Conservation (phyloP, 345 rosid species). For the Murraya koenigii region DNA sequence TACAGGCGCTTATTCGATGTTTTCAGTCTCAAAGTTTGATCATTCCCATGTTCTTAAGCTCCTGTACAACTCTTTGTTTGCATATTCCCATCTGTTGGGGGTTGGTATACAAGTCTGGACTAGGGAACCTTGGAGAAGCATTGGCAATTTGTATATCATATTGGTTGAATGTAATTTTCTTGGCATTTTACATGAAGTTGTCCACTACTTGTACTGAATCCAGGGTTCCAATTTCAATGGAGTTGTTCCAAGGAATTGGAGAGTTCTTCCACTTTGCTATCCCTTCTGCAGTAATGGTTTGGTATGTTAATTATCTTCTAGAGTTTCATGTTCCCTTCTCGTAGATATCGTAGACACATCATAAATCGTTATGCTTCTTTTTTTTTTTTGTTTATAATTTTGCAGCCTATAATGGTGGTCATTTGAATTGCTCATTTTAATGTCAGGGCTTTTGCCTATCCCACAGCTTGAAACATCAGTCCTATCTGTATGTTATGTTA, state of each 20-base stretch:
- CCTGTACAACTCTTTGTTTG: conserved; percentile 35
- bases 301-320: conserved; percentile 36
- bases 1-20: conserved; percentile 57
- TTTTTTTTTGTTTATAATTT: neutral
- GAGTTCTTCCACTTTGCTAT: conserved; percentile 70
- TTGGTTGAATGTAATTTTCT: conserved; percentile 52
- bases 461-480: conserved; percentile 90
- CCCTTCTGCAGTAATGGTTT: conserved; percentile 72
- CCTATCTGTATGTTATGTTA: conserved; percentile 70
- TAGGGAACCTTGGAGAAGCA: conserved; percentile 53
- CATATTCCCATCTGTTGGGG: conserved; percentile 64
- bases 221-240: conserved; percentile 41
- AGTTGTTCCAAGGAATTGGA: conserved; percentile 40
- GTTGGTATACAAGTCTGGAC: conserved; percentile 49
- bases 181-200: conserved; percentile 43
- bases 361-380: neutral
- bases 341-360: neutral
- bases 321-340: neutral
- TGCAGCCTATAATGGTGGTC: conserved; percentile 98
- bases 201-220: conserved; percentile 51
- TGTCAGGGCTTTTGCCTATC: conserved; percentile 77
- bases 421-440: conserved; percentile 70
- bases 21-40: conserved; percentile 63
- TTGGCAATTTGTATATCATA: conserved; percentile 43
- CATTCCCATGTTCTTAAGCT: conserved; percentile 51